Percentiles rank a stretch among this genome's conserved stretches.
Evolutionary conservation across 345 rosid species (phyloP).

Genomic region (Dimocarpus longan): DNA sequence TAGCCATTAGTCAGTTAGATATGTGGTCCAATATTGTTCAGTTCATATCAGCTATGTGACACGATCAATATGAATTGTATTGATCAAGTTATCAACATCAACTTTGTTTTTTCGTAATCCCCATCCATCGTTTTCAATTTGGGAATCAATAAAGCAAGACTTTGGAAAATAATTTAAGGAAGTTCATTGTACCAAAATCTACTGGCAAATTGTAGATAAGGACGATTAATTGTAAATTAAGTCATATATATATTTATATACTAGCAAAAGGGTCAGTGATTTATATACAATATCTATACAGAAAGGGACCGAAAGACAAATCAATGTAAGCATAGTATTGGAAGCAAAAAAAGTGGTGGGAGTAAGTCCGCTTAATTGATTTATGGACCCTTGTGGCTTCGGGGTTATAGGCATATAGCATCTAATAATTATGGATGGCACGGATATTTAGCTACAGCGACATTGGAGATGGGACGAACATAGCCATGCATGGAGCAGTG

Average conservation of each 20-base stretch:
- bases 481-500: neutral
- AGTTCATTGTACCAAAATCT: neutral
- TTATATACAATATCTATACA: too few relatives aligned
- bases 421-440: neutral
- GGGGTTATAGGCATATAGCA: neutral
- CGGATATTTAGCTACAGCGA: neutral
- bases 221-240: too few relatives aligned
- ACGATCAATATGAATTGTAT: neutral
- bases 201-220: neutral
- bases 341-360: neutral
- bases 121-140: constrained; percentile 2
- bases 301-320: neutral
- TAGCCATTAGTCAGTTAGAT: neutral
- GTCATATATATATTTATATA: too few relatives aligned
- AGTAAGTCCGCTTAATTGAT: neutral
- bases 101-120: too few relatives aligned
- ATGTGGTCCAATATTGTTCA: neutral
- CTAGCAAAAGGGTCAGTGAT: neutral
- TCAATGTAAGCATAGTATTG: neutral
- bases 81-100: neutral
- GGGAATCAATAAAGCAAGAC: neutral
- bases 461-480: neutral
- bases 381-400: neutral
- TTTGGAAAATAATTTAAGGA: neutral
- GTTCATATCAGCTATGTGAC: neutral